A percentile compares a stretch with the other conserved stretches of the same genome.
These are phyloP conservation scores for Neonectria magnoliae DNA, from an alignment of 2,329 filamentous ascomycete species.

Conservation along the genomic window DNA sequence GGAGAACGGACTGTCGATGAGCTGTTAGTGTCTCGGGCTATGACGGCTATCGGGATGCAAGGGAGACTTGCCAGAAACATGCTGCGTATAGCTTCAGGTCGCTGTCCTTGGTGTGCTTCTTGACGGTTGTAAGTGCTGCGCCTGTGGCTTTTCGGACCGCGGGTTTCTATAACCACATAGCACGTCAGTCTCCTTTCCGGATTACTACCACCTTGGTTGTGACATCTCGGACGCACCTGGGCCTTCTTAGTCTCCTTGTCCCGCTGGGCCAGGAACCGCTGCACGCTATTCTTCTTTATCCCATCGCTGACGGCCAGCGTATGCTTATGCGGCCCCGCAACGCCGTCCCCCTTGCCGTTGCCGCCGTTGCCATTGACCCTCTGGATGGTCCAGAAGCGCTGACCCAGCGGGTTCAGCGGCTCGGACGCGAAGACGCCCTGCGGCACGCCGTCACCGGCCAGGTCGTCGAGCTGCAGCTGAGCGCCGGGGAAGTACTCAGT, in stretches of 20 bases:
- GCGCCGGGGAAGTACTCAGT: conserved; percentile 77
- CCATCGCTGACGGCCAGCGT: conserved; percentile 77
- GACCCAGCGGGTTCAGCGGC: conserved; percentile 41
- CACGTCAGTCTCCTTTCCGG: neutral
- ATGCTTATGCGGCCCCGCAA: conserved; percentile 79
- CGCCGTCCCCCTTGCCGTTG: conserved; percentile 76
- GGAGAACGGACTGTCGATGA: conserved; percentile 73
- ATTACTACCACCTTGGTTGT: neutral
- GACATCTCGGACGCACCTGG: conserved; percentile 31
- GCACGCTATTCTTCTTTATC: conserved; percentile 83
- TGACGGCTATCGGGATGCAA: too few relatives aligned
- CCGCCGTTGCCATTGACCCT: conserved; percentile 80
- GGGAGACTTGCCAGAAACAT: conserved; percentile 75
- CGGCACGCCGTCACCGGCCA: conserved; percentile 8
- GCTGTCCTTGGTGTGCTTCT: conserved; percentile 74
- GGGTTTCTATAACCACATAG: conserved; percentile 66
- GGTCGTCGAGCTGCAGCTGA: conserved; percentile 44
- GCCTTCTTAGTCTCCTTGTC: conserved; percentile 72
- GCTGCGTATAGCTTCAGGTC: conserved; percentile 82
- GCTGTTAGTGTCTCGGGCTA: conserved; percentile 13
- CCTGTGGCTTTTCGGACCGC: conserved; percentile 79
- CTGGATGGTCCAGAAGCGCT: conserved; percentile 78
- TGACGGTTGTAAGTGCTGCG: conserved; percentile 73
- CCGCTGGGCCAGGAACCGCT: conserved; percentile 70
- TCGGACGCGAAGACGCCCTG: conserved; percentile 21